Base-by-base conservation (phyloP, 2,329 filamentous ascomycete genomes). In the Boeremia lycopersici region DNA sequence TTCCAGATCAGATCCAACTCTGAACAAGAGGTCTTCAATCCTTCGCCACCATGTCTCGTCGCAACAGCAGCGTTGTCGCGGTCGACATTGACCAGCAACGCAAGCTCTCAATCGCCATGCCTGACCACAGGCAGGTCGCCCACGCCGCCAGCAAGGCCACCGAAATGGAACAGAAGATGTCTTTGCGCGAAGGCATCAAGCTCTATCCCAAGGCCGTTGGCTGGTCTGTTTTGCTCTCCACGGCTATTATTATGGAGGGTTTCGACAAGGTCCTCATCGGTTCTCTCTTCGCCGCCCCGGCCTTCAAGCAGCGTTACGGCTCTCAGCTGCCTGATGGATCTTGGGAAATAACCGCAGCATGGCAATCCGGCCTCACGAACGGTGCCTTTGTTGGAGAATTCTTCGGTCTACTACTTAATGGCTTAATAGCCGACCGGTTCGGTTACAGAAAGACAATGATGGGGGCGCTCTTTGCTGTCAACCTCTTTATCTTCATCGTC, bases 201-300 rank as follows among this genome's bases (percentile, higher is more conserved):
- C 81, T 93, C 15, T 96, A 96, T 71, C 91, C 91, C 58, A 93
- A 96, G 79, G 92, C 92, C 34, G 87, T 96, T 52, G 82, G 79
- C 12, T 96, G 91, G 90, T 91, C 88, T 66, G 71, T 96, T 45
- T 79, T 96, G 55, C 91, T 96, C 73, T 93, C 89, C 11, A 91
- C 89, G 0, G 91, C 89, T 72, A 95, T 96, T 71, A 86, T 86
- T 66, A 96, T 96, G 92, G 91, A 96, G 74, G 91, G 90, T 7
- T 96, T 92, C 77, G 91, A 96, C 73, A 82, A 93, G 56, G 86
- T 85, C 65, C 79, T 96, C 56, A 87, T 93, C 70, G 90, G 88
- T 78, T 92, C 91, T 74, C 89, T 95, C 65, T 91, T 85, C 59
- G 78, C 72, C 28, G 77, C 78, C 13, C 76, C 75, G 5, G 71